A percentile compares a stretch with the other conserved stretches of the same genome.
Evolutionary conservation across 2,329 filamentous ascomycete genomes (phyloP).

Genomic region (Diaporthe sp.): DNA sequence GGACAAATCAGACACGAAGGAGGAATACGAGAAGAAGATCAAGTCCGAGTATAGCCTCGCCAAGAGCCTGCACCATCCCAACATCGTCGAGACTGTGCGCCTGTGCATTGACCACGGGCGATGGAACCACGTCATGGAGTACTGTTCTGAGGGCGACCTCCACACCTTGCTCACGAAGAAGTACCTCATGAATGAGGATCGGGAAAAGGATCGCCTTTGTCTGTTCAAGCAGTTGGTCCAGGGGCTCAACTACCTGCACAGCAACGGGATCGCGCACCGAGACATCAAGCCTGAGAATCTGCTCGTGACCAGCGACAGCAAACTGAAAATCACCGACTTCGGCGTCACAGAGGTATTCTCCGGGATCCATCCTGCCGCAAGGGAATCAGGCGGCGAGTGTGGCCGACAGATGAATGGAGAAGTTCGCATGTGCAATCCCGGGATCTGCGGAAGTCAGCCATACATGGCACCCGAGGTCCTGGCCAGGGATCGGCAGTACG

Average conservation of each 20-base stretch:
- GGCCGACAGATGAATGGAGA: slow-evolving; percentile 77
- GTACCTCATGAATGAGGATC: slow-evolving; percentile 75
- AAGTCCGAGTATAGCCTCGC: slow-evolving; percentile 92
- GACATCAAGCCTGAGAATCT: slow-evolving; percentile 94
- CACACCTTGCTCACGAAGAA: slow-evolving; percentile 80
- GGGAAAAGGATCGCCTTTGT: slow-evolving; percentile 79
- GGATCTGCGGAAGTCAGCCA: slow-evolving; percentile 86
- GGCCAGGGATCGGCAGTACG: slow-evolving; percentile 73
- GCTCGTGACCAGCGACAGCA: slow-evolving; percentile 81
- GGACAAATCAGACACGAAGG: slow-evolving; percentile 75
- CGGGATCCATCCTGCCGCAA: slow-evolving; percentile 83
- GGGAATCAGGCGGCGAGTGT: slow-evolving; percentile 80
- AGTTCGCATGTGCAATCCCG: slow-evolving; percentile 79
- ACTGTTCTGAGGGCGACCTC: slow-evolving; percentile 85
- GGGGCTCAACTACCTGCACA: slow-evolving; percentile 85
- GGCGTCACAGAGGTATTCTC: slow-evolving; percentile 89
- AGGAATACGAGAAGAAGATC: slow-evolving; percentile 89
- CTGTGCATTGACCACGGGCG: slow-evolving; percentile 81
- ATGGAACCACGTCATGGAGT: slow-evolving; percentile 96
- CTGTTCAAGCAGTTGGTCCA: slow-evolving; percentile 91
- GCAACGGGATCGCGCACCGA: slow-evolving; percentile 87
- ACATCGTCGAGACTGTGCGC: slow-evolving; percentile 85
- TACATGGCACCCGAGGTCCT: slow-evolving; percentile 92
- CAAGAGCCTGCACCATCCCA: slow-evolving; percentile 87
- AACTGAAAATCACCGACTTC: slow-evolving; percentile 93